These are phyloP conservation scores for Verticillium zaregamsianum DNA, from an alignment of 2,329 filamentous ascomycete genomes.

Conservation along the genomic window DNA sequence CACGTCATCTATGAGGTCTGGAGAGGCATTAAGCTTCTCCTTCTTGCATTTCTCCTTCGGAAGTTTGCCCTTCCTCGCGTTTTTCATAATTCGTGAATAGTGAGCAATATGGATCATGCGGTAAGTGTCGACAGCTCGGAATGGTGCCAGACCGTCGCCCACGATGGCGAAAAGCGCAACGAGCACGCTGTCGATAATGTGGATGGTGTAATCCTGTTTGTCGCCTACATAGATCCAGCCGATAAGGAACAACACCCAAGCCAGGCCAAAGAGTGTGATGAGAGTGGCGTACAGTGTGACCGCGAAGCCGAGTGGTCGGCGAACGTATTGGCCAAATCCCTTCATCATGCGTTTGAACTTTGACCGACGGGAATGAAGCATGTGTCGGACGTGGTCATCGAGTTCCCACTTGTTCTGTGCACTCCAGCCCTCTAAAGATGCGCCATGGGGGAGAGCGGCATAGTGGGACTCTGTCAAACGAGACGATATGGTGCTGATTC, in stretches of 20 bases:
- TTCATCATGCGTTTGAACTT: constrained; percentile 76
- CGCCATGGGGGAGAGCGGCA: constrained; percentile 73
- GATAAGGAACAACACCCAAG: constrained; percentile 77
- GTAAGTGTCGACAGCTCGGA: constrained; percentile 77
- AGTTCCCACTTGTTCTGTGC: constrained; percentile 70
- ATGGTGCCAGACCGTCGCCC: constrained; percentile 68
- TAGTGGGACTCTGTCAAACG: constrained; percentile 67
- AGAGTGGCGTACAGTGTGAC: constrained; percentile 79
- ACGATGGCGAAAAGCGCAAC: constrained; percentile 69
- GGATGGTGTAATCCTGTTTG: constrained; percentile 63
- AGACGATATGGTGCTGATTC: constrained; percentile 60
- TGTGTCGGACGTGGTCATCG: constrained; percentile 83
- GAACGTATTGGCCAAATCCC: constrained; percentile 77
- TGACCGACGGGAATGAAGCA: constrained; percentile 76
- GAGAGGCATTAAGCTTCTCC: no score
- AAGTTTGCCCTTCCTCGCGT: constrained; percentile 45
- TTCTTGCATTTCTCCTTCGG: constrained; percentile 18
- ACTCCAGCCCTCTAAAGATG: constrained; percentile 69
- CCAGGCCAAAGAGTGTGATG: constrained; percentile 72
- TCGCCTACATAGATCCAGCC: constrained; percentile 82
- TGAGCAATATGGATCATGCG: constrained; percentile 81
- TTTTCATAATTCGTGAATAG: constrained; percentile 43
- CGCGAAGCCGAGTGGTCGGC: constrained; percentile 72
- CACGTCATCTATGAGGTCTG: no score
- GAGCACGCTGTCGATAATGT: constrained; percentile 67